Conservation (phyloP, 805 yeast genomes). For the Candida silvicultrix region DNA sequence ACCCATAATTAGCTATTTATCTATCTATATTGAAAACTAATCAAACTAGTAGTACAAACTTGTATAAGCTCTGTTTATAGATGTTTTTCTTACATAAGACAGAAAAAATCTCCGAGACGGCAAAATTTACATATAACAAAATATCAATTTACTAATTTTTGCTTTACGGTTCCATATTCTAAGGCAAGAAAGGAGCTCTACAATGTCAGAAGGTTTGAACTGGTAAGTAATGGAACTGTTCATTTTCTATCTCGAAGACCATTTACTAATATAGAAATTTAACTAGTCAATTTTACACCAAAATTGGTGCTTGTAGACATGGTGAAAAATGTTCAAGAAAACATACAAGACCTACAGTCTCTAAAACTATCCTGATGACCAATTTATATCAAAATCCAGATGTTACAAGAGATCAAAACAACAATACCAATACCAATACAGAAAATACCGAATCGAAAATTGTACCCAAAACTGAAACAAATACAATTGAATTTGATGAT, state of each 20-base stretch:
- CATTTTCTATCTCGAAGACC: background rate
- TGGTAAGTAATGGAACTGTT: slow-evolving; percentile 10
- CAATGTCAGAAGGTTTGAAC: slow-evolving; percentile 13
- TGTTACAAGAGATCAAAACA: slow-evolving; percentile 15
- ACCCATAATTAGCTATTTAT: background rate
- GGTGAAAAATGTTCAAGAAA: slow-evolving; percentile 80
- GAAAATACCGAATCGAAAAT: background rate
- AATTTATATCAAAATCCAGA: slow-evolving; percentile 62
- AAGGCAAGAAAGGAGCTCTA: no score
- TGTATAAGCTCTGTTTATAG: no score
- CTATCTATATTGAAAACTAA: background rate
- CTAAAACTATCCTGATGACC: slow-evolving; percentile 59
- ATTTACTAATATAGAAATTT: slow-evolving; percentile 4
- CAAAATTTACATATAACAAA: background rate
- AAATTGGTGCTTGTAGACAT: slow-evolving; percentile 91
- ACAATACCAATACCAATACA: background rate
- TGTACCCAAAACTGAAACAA: slow-evolving; percentile 24
- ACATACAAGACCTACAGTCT: slow-evolving; percentile 59
- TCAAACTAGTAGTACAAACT: no score
- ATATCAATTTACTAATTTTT: no score
- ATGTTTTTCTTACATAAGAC: background rate
- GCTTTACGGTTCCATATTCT: no score
- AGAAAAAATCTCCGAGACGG: background rate
- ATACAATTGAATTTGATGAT: slow-evolving; percentile 46
- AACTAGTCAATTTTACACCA: slow-evolving; percentile 58